These are phyloP conservation scores for Fusarium equiseti DNA, from an alignment of 2,329 filamentous ascomycete genomes.

Conservation along the genomic window DNA sequence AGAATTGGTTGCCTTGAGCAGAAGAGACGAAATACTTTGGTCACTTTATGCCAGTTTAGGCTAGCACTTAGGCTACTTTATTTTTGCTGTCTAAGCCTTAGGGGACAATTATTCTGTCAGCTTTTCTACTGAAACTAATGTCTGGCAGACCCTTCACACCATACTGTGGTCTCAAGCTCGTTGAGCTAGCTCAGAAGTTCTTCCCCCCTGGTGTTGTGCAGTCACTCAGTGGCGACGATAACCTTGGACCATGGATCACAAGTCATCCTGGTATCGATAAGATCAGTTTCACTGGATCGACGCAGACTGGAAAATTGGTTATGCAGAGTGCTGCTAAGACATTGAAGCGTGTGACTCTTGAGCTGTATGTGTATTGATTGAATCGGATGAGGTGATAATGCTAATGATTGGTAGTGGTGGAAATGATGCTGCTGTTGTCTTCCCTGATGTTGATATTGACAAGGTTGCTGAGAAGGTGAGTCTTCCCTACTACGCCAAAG, in stretches of 20 bases:
- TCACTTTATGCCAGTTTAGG: background rate
- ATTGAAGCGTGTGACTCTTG: conserved; percentile 71
- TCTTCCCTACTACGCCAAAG: too few relatives aligned
- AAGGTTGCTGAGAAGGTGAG: conserved; percentile 53
- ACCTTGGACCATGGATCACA: conserved; percentile 69
- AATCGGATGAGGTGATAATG: too few relatives aligned
- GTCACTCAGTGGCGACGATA: conserved; percentile 69
- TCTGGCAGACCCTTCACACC: conserved; percentile 62
- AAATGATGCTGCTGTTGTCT: conserved; percentile 71
- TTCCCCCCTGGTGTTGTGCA: conserved; percentile 74
- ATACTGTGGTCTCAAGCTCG: conserved; percentile 69
- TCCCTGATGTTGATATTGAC: conserved; percentile 66
- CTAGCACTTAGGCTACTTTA: background rate
- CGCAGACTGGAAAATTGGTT: conserved; percentile 70
- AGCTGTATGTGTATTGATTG: too few relatives aligned
- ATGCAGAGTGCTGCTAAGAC: conserved; percentile 67
- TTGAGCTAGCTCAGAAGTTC: conserved; percentile 67
- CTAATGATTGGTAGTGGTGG: conserved; percentile 55
- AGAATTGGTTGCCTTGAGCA: rapidly evolving
- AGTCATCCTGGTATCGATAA: conserved; percentile 70
- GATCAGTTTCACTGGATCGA: conserved; percentile 74
- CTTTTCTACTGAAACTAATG: rapidly evolving
- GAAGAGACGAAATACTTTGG: background rate
- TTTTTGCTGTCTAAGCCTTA: rapidly evolving
- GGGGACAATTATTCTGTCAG: rapidly evolving